These are phyloP conservation scores for Dactylella cylindrospora DNA, from an alignment of 2,329 filamentous ascomycete genomes.

Conservation along the genomic window DNA sequence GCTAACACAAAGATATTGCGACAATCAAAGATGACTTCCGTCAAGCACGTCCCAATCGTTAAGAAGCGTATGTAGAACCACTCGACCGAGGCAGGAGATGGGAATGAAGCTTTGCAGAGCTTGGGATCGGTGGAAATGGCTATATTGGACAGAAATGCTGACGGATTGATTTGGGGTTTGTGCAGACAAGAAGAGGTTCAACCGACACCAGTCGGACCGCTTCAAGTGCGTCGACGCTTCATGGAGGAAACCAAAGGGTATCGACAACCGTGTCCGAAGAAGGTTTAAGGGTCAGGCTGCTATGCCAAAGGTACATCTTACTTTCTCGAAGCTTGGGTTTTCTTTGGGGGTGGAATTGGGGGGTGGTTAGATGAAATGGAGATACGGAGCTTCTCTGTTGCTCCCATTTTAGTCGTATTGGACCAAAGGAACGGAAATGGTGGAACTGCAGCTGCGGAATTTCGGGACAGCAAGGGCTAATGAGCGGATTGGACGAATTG, in stretches of 20 bases:
- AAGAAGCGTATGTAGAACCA: slow-evolving; percentile 89
- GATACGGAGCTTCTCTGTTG: not conserved
- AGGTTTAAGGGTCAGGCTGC: slow-evolving; percentile 93
- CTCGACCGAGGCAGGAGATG: not conserved
- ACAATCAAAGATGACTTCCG: slow-evolving; percentile 85
- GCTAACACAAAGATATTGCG: slow-evolving; percentile 12
- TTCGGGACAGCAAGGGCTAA: slow-evolving; percentile 41
- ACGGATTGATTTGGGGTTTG: slow-evolving; percentile 50
- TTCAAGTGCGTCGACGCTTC: slow-evolving; percentile 87
- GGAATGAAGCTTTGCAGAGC: not conserved
- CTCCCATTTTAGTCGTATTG: not conserved
- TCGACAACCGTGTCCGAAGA: slow-evolving; percentile 96
- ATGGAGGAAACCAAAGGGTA: slow-evolving; percentile 99
- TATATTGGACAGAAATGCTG: slow-evolving; percentile 47
- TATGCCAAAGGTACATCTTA: slow-evolving; percentile 90
- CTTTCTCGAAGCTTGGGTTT: not conserved
- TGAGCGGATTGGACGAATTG: slow-evolving; percentile 32
- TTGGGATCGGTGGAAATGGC: not conserved
- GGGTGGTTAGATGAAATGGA: too few species aligned
- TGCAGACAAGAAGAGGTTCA: slow-evolving; percentile 88
- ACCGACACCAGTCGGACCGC: slow-evolving; percentile 94
- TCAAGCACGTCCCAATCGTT: slow-evolving; percentile 98
- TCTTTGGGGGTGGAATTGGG: too few species aligned
- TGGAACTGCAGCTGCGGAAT: slow-evolving; percentile 6
- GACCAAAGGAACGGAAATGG: not conserved